These are phyloP conservation scores for Neurospora crassa DNA, from an alignment of 2,329 filamentous ascomycete genomes.

Conservation along the genomic window DNA sequence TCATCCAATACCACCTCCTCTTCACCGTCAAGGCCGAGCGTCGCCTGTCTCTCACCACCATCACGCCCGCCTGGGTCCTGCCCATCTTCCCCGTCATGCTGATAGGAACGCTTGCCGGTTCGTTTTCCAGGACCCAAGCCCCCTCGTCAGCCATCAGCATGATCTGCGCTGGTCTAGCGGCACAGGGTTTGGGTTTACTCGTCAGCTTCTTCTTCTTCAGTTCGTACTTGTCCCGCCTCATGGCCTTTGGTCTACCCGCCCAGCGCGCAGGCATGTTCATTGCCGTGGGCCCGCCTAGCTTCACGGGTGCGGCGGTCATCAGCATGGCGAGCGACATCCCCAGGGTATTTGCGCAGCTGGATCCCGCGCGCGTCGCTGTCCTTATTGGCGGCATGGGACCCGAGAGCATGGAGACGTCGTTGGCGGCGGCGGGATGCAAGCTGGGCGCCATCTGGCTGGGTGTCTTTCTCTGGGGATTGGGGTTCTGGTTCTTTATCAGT, in stretches of 20 bases:
- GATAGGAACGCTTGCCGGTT: conserved; percentile 47
- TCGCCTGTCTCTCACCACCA: conserved; percentile 35
- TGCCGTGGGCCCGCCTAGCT: conserved; percentile 47
- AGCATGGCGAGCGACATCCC: conserved; percentile 23
- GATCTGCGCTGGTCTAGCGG: conserved; percentile 46
- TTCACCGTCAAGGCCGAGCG: conserved; percentile 36
- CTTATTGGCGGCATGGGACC: not conserved
- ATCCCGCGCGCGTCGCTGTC: not conserved
- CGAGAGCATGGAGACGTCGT: conserved; percentile 6
- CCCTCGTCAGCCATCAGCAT: conserved; percentile 39
- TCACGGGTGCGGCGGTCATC: conserved; percentile 31
- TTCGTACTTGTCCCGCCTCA: conserved; percentile 46
- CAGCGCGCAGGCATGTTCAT: conserved; percentile 55
- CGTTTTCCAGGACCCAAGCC: conserved; percentile 40
- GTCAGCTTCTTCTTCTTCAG: conserved; percentile 49
- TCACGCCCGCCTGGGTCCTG: conserved; percentile 54
- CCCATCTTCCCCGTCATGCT: conserved; percentile 57
- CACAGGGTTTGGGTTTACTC: conserved; percentile 51
- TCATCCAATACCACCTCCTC: conserved; percentile 48
- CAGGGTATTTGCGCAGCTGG: conserved; percentile 17
- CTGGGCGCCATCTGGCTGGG: conserved; percentile 29
- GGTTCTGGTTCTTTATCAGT: conserved; percentile 47
- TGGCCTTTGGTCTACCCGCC: conserved; percentile 45
- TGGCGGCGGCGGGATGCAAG: conserved; percentile 13
- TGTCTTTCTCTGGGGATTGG: conserved; percentile 56